Conservation (phyloP, 164 flowering plant genomes). For the Santalum album region DNA sequence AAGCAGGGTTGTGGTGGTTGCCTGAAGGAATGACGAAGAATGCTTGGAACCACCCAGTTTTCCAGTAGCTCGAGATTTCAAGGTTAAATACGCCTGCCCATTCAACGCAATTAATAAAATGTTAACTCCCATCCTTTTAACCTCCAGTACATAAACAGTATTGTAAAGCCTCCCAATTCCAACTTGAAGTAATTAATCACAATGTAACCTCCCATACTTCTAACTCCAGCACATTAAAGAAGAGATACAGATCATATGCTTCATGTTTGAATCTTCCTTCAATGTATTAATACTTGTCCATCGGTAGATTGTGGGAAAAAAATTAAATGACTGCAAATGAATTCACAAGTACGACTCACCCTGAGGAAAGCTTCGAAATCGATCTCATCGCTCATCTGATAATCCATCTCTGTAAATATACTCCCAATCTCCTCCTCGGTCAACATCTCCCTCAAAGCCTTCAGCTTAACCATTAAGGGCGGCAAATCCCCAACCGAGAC, state of each 20-base stretch:
- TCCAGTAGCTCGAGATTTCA: slow-evolving; percentile 48
- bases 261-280: not conserved
- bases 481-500: slow-evolving; percentile 66
- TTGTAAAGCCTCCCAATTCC: slow-evolving; percentile 26
- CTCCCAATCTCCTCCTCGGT: slow-evolving; percentile 52
- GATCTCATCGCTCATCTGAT: slow-evolving; percentile 41
- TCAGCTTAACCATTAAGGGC: slow-evolving; percentile 48
- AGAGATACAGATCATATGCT: not conserved
- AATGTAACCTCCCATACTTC: slow-evolving; percentile 2
- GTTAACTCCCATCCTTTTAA: slow-evolving; percentile 3
- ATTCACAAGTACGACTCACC: slow-evolving; percentile 29
- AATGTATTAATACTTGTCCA: not conserved
- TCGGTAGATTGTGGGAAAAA: not conserved
- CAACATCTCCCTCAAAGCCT: slow-evolving; percentile 35
- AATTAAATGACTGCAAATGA: not conserved
- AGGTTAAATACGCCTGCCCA: slow-evolving; percentile 52
- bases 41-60: slow-evolving; percentile 51
- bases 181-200: not conserved
- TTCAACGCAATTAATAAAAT: slow-evolving; percentile 2
- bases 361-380: slow-evolving; percentile 76
- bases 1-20: slow-evolving; percentile 65
- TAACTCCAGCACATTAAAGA: not conserved
- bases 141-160: not conserved
- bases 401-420: slow-evolving; percentile 35
- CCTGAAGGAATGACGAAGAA: slow-evolving; percentile 69